phyloP scores from a whole-genome alignment of 495 filamentous ascomycete genomes.

The Astrothelium subdiscretum region DNA sequence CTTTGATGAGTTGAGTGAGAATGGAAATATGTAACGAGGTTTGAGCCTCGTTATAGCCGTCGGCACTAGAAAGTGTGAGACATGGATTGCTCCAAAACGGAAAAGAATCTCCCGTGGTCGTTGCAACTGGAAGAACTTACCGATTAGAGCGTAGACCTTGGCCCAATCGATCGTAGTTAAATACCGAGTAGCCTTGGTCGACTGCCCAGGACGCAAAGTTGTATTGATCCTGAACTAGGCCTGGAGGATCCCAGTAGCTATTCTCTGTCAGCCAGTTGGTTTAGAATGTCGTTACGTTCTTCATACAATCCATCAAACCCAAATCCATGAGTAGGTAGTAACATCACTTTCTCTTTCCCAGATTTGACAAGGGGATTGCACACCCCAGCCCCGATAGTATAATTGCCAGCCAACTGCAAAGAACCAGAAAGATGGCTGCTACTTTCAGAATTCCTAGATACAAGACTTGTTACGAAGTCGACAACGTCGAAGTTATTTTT shows the following conservation, averaged over 20 bases:
- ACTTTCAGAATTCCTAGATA: background rate
- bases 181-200: constrained; percentile 16
- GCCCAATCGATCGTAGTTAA: constrained; percentile 20
- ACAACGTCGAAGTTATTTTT: constrained; percentile 15
- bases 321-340: constrained; percentile 16
- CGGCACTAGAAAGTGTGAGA: background rate
- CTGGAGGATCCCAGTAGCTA: constrained; percentile 16
- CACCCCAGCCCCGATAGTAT: constrained; percentile 11
- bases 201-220: constrained; percentile 14
- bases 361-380: constrained; percentile 10
- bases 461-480: constrained; percentile 1
- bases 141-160: constrained; percentile 9
- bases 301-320: constrained; percentile 15
- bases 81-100: background rate
- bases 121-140: background rate
- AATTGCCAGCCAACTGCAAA: constrained; percentile 8
- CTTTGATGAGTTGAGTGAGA: constrained; percentile 8
- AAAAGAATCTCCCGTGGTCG: background rate
- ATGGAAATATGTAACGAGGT: constrained; percentile 2
- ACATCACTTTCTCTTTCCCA: constrained; percentile 12
- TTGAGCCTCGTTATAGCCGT: background rate
- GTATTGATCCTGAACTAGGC: constrained; percentile 11
- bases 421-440: constrained; percentile 5
- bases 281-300: background rate
- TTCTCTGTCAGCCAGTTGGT: background rate